These are phyloP conservation scores for Naganishia sp. DNA, from an alignment of 1,284 basidiomycete genomes.

Conservation along the genomic window DNA sequence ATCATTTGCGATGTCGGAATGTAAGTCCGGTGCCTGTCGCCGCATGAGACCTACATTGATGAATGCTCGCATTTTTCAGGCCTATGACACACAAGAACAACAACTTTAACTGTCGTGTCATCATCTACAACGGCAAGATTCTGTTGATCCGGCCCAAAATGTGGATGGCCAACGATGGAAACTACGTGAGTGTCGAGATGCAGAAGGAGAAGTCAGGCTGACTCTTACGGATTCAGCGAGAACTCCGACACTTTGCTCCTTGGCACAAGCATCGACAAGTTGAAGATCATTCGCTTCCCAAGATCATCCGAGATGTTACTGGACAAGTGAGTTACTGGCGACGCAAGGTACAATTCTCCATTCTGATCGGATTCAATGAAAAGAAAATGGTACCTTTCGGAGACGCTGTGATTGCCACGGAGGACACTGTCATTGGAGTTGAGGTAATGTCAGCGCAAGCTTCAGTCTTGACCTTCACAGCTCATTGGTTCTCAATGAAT, in stretches of 20 bases:
- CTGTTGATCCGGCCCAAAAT: constrained; percentile 95
- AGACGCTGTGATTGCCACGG: constrained; percentile 86
- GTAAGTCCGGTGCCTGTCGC: constrained; percentile 57
- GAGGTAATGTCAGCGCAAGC: constrained; percentile 56
- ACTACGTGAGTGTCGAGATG: constrained; percentile 62
- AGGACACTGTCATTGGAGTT: constrained; percentile 94
- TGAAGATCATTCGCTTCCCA: constrained; percentile 86
- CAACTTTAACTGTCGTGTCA: constrained; percentile 93
- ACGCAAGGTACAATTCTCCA: background rate
- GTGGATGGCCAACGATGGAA: constrained; percentile 99
- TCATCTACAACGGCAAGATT: constrained; percentile 82
- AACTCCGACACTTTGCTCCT: constrained; percentile 92
- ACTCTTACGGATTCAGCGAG: constrained; percentile 58
- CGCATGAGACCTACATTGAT: background rate
- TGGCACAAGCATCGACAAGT: constrained; percentile 85
- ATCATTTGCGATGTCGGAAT: constrained; percentile 94
- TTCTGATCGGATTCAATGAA: background rate
- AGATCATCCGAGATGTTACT: constrained; percentile 80
- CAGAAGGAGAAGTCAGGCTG: background rate
- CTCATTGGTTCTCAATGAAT: background rate
- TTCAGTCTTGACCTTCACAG: background rate
- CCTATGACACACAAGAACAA: constrained; percentile 95
- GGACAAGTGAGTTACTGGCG: constrained; percentile 67
- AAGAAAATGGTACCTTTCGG: constrained; percentile 89
- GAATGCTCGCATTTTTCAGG: constrained; percentile 58